A percentile compares a stretch with the other conserved stretches of the same genome.
Evolutionary conservation across 2,329 filamentous ascomycete species (phyloP).

Genomic region (Hymenoscyphus fraxineus): DNA sequence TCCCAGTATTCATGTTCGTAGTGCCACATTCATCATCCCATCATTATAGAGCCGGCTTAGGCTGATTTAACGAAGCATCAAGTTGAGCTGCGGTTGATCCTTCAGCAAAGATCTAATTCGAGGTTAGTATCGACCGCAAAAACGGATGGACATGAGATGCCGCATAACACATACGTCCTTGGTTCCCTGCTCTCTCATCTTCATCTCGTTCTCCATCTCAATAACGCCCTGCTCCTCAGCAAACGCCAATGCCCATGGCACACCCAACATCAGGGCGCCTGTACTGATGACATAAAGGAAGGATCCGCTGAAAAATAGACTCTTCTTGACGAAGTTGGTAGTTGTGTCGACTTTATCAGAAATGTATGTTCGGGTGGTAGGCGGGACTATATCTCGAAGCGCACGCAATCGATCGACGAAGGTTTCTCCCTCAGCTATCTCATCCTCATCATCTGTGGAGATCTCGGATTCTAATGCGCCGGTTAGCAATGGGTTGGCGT

Average conservation of each 20-base stretch:
- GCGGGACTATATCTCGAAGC: conserved; percentile 72
- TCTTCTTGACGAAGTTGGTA: conserved; percentile 54
- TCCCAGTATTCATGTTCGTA: conserved; percentile 10
- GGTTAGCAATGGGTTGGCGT: conserved; percentile 16
- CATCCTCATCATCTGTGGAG: conserved; percentile 73
- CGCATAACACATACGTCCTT: conserved; percentile 54
- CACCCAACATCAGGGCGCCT: conserved; percentile 81
- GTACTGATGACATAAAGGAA: conserved; percentile 88
- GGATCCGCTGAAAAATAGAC: conserved; percentile 73
- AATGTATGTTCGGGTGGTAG: conserved; percentile 66
- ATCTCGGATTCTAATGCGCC: conserved; percentile 67
- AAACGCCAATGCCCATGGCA: conserved; percentile 89
- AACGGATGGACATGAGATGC: not conserved
- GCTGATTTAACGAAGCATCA: conserved; percentile 28
- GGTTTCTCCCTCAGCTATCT: conserved; percentile 52
- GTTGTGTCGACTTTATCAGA: conserved; percentile 55
- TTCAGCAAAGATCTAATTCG: conserved; percentile 27
- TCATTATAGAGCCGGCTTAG: conserved; percentile 33
- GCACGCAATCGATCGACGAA: conserved; percentile 68
- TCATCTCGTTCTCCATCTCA: conserved; percentile 97
- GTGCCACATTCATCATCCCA: conserved; percentile 10
- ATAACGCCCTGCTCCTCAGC: conserved; percentile 94
- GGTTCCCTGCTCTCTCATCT: conserved; percentile 84
- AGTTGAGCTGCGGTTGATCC: conserved; percentile 24
- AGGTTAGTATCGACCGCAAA: conserved; percentile 8